Evolutionary conservation across 75 land plant genomes (phyloP).

Genomic region (Selaginella moellendorffii): DNA sequence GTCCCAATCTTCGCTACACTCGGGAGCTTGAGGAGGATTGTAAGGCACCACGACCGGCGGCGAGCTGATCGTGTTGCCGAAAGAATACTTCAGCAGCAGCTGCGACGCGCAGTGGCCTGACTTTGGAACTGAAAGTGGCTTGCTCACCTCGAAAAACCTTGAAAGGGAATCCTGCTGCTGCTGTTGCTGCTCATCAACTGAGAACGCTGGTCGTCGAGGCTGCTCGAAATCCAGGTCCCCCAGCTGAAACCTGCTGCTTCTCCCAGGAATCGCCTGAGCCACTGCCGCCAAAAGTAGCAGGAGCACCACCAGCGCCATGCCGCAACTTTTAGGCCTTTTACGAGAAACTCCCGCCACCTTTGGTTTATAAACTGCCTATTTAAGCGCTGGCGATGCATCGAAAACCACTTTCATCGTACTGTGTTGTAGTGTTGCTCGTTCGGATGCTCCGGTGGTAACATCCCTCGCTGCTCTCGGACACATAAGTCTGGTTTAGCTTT

Average conservation of each 20-base stretch:
- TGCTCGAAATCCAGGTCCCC: no score
- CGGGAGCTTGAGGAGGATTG: conserved; percentile 25
- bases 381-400: no score
- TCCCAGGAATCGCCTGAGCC: no score
- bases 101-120: conserved; percentile 6
- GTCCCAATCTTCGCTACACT: conserved; percentile 29
- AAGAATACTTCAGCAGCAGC: conserved; percentile 34
- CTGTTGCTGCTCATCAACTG: no score
- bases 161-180: no score
- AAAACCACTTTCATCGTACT: background rate
- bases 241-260: no score
- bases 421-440: background rate
- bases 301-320: no score
- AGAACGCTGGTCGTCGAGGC: no score
- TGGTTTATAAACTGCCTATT: no score
- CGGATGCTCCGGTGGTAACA: background rate
- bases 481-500: background rate
- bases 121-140: background rate
- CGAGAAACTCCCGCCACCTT: no score
- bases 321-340: no score
- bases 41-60: conserved; percentile 37
- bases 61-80: conserved; percentile 31
- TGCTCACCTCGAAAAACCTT: conserved; percentile 11
- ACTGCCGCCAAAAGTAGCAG: no score
- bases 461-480: background rate